Evolutionary conservation across 768 basidiomycete genomes (phyloP).

Genomic region (Strobilomyces confusus): DNA sequence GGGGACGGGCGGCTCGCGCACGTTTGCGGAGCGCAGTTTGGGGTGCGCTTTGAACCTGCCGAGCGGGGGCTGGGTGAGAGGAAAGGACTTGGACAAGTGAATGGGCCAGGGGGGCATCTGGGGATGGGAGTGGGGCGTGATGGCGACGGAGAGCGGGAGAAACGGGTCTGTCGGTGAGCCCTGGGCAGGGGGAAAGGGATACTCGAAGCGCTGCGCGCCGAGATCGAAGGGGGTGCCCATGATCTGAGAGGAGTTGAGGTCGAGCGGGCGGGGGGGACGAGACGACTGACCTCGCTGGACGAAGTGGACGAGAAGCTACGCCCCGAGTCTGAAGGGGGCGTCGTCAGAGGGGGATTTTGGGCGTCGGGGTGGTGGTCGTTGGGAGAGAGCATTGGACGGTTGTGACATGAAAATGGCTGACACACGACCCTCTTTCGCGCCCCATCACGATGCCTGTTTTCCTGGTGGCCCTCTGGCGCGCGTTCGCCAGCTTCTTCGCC

Average conservation of each 20-base stretch:
- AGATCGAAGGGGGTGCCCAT: conserved; percentile 33
- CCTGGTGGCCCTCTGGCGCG: conserved; percentile 18
- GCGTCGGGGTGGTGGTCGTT: conserved; percentile 17
- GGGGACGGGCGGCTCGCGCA: conserved; percentile 30
- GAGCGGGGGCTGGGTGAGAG: conserved; percentile 27
- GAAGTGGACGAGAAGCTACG: conserved; percentile 30
- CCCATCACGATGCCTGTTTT: background rate
- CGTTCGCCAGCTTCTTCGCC: conserved; percentile 7
- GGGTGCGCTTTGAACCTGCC: conserved; percentile 27
- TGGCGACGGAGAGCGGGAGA: conserved; percentile 20
- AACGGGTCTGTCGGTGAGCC: conserved; percentile 27
- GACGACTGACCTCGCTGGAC: conserved; percentile 28
- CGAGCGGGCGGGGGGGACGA: background rate
- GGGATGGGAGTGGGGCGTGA: conserved; percentile 15
- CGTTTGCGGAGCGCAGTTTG: conserved; percentile 25
- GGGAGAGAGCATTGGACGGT: conserved; percentile 17
- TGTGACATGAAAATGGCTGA: background rate
- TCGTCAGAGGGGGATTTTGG: conserved; percentile 1
- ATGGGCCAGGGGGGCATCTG: conserved; percentile 25
- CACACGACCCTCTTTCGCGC: background rate
- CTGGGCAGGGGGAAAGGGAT: conserved; percentile 31
- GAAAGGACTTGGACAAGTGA: conserved; percentile 30
- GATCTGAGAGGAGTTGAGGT: conserved; percentile 17
- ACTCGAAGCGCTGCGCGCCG: conserved; percentile 31
- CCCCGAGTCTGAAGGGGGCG: conserved; percentile 29